Evolutionary conservation across 805 yeast genomes (phyloP).

Genomic region (Metschnikowia reukaufii): DNA sequence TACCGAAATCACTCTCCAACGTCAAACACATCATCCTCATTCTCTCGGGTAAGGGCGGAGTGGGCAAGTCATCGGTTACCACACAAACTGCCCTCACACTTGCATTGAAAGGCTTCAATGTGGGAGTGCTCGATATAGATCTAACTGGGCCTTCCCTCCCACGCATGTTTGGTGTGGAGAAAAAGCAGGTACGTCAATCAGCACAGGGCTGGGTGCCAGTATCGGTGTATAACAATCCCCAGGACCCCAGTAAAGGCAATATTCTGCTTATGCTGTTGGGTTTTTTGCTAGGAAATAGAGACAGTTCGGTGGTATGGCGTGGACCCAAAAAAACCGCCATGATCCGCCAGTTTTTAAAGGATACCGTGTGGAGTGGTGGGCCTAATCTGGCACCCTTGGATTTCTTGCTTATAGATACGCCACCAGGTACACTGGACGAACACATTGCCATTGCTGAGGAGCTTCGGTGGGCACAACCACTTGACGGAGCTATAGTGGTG

Average conservation of each 20-base stretch:
- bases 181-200: conserved; percentile 75
- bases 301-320: conserved; percentile 94
- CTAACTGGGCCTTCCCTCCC: conserved; percentile 96
- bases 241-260: conserved; percentile 30
- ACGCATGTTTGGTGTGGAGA: conserved; percentile 91
- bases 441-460: conserved; percentile 97
- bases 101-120: conserved; percentile 66
- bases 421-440: conserved; percentile 98
- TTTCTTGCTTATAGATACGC: conserved; percentile 89
- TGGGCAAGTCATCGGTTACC: conserved; percentile 94
- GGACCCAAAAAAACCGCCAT: conserved; percentile 98
- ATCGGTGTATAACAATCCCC: conserved; percentile 23
- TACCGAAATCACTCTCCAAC: conserved; percentile 39
- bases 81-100: conserved; percentile 89
- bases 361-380: conserved; percentile 79
- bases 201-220: conserved; percentile 94
- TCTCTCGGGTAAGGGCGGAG: conserved; percentile 95
- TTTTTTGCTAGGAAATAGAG: conserved; percentile 77
- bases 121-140: conserved; percentile 95
- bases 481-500: conserved; percentile 90
- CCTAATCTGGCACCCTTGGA: conserved; percentile 50
- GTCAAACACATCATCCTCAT: conserved; percentile 79
- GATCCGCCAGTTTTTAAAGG: conserved; percentile 90
- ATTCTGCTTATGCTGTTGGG: conserved; percentile 84
- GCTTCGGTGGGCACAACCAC: conserved; percentile 61